Evolutionary conservation across 2,329 filamentous ascomycete genomes (phyloP), one percentile per base, ranked within the genome.

Genomic region (Elsinoe australis): DNA sequence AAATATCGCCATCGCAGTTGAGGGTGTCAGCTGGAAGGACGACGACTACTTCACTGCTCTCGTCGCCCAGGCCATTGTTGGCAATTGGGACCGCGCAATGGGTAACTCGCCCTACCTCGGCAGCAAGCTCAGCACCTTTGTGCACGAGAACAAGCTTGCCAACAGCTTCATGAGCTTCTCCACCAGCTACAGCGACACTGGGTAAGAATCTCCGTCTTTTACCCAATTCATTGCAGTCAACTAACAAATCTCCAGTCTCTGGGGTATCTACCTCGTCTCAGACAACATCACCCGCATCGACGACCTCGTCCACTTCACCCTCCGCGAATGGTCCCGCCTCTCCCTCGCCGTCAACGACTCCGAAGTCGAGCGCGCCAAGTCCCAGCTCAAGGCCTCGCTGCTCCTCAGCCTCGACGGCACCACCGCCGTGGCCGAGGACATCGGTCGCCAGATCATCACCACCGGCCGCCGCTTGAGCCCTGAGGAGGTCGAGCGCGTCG

Each of bases 101-200:
- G 92, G 94, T 65, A 95, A 92, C 71, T 92, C 92, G 52, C 84
- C 89, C 57, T 92, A 95, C 76, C 84, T 95, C 65, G 92, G 94
- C 62, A 95, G 88, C 85, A 95, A 94, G 79, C 87, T 98, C 62
- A 95, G 87, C 76, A 82, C 84, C 57, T 87, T 92, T 63, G 83
- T 98, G 59, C 86, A 94, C 78, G 83, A 94, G 72, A 81, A 96
- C 73, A 83, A 89, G 69, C 80, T 98, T 54, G 92, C 92, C 70
- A 98, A 95, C 77, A 95, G 89, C 80, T 98, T 95, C 79, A 98
- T 98, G 94, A 94, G 87, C 76, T 98, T 98, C 76, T 95, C 89
- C 57, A 98, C 92, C 58, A 95, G 87, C 78, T 98, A 98, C 75
- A 96, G 89, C 66, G 92, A 98, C 70, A 98, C 92, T 67, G 92